A percentile compares a stretch with the other conserved stretches of the same genome.
phyloP scores from a whole-genome alignment of 257 asterid genomes.

The Petunia secreta region DNA sequence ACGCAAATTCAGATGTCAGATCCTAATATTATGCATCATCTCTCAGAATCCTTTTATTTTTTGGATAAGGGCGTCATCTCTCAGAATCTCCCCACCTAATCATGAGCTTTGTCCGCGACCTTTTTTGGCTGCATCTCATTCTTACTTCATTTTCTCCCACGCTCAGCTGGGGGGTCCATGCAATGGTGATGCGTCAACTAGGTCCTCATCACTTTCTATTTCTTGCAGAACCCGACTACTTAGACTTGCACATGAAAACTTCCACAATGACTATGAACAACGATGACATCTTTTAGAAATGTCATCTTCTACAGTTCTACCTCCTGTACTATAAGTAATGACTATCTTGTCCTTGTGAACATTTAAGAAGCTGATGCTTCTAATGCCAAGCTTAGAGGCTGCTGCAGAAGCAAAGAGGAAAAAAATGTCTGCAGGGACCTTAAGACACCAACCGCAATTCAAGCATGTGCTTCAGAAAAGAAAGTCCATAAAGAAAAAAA shows the following conservation, averaged over 20 bases:
- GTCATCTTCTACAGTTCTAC: neutral
- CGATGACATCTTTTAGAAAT: neutral
- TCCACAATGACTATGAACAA: neutral
- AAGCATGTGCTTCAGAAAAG: neutral
- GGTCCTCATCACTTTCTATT: neutral
- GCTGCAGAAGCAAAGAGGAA: neutral
- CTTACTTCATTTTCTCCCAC: neutral
- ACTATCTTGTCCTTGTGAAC: neutral
- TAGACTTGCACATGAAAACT: neutral
- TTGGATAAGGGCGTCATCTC: neutral
- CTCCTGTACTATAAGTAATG: neutral
- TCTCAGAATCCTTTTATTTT: neutral
- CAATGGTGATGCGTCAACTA: neutral
- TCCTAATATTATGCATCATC: neutral
- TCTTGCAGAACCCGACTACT: neutral
- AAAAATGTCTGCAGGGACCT: neutral
- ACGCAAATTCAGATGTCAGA: neutral
- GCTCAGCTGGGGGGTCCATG: neutral
- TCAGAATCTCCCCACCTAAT: neutral
- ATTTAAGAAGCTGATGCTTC: conserved; percentile 2
- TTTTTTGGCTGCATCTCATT: neutral
- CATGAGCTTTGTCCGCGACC: neutral
- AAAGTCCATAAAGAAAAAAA: neutral
- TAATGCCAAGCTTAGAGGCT: neutral
- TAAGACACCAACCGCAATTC: neutral